A percentile compares a stretch with the other conserved stretches of the same genome.
phyloP scores from a whole-genome alignment of 371 early-diverging fungal genomes.

The Coemansia sp. region DNA sequence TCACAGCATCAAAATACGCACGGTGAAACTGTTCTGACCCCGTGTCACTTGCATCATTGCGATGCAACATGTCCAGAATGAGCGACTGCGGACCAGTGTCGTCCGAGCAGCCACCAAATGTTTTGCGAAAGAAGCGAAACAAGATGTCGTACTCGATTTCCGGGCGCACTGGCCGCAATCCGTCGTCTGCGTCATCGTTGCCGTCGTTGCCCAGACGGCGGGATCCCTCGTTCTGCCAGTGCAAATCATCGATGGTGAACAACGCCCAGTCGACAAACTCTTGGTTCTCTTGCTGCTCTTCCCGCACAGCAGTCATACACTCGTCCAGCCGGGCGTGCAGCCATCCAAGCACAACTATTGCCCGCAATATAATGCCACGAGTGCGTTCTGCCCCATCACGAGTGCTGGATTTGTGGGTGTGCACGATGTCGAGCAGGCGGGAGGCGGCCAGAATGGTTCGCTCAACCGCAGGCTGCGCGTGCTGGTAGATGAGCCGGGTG shows the following conservation, averaged over 20 bases:
- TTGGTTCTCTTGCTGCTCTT: constrained; percentile 41
- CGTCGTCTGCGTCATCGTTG: constrained; percentile 26
- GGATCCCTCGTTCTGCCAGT: constrained; percentile 44
- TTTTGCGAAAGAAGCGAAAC: constrained; percentile 26
- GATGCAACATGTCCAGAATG: background rate
- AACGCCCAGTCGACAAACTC: constrained; percentile 44
- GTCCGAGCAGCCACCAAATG: constrained; percentile 13
- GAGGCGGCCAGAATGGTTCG: constrained; percentile 19
- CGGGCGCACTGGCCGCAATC: constrained; percentile 30
- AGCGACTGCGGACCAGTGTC: background rate
- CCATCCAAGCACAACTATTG: constrained; percentile 30
- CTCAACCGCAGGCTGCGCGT: constrained; percentile 33
- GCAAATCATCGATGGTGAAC: constrained; percentile 28
- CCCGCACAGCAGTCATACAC: constrained; percentile 18
- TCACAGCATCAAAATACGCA: background rate
- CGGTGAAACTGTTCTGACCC: background rate
- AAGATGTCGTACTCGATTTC: constrained; percentile 32
- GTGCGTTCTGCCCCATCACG: background rate
- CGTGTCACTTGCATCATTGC: background rate
- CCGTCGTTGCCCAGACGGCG: constrained; percentile 4
- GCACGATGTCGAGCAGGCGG: constrained; percentile 9
- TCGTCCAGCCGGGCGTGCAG: constrained; percentile 24
- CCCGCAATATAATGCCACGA: constrained; percentile 8
- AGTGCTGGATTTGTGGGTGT: background rate
- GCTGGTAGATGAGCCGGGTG: constrained; percentile 27